Evolutionary conservation across 73 alveolate genomes (phyloP).

Genomic region (Uronychia setigera): DNA sequence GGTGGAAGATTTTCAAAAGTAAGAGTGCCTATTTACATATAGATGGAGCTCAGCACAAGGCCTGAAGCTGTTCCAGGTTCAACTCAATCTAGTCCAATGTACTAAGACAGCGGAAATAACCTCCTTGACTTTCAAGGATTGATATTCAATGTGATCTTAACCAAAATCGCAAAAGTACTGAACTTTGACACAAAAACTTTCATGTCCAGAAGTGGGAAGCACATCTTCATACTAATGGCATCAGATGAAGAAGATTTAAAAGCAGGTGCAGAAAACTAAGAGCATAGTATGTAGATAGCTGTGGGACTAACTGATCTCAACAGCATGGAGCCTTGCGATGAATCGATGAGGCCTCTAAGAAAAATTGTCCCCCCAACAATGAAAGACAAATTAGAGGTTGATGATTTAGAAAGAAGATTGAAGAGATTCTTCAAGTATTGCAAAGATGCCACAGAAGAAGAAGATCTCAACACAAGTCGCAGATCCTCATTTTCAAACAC

Average conservation of each 20-base stretch:
- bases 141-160: not conserved
- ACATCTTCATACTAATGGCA: slow-evolving; percentile 18
- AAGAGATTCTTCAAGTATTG: not conserved
- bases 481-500: not conserved
- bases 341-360: slow-evolving; percentile 19
- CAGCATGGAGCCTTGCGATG: slow-evolving; percentile 46
- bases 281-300: slow-evolving; percentile 22
- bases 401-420: not conserved
- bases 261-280: slow-evolving; percentile 32
- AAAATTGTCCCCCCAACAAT: not conserved
- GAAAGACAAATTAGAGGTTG: not conserved
- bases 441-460: not conserved
- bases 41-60: not conserved
- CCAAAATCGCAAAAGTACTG: not conserved
- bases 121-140: not conserved
- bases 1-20: not conserved
- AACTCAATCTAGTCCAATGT: not conserved
- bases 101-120: not conserved
- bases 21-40: not conserved
- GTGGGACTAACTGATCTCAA: slow-evolving; percentile 36
- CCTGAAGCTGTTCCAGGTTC: not conserved
- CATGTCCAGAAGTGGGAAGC: slow-evolving; percentile 13
- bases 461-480: not conserved
- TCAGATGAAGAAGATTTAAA: slow-evolving; percentile 40
- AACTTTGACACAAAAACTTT: not conserved